Base-by-base conservation (phyloP, 2,329 filamentous ascomycete species). In the Fusarium gaditjirri region DNA sequence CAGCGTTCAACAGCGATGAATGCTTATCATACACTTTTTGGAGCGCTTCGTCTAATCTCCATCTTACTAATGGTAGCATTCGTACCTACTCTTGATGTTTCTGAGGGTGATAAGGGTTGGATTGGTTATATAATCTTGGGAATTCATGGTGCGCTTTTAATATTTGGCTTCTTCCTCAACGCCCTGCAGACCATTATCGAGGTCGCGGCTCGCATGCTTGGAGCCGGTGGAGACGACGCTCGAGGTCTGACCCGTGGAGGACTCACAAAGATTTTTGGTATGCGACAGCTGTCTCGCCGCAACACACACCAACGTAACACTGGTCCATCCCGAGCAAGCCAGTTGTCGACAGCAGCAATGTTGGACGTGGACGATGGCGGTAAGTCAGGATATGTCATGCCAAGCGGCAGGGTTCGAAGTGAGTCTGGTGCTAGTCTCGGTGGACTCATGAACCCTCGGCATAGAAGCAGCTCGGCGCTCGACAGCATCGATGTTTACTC, bases 1-100 rank as follows among this genome's bases (percentile, higher is more conserved):
- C 92, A 95, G 68, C 91, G 91, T 4, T 91, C 95, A 27, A 98
- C 96, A 1, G 98, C 95, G 33, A 99, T 99, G 96, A 98, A 98
- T 79, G 90, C 94, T 14, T 98, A 98, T 75, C 95, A 98, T 77
- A 93, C 92, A 4, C 90, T 94, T 70, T 97, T 98, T 81, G 90
- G 94, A 1, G 84, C 88, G 5, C 85, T 97, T 19, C 91, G 96
- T 38, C 91, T 98, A 36, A 83, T 93, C 52, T 92, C 92, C 1
- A 88, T 94, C 50, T 84, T 95, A 60, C 84, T 95, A 60, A 94
- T 93, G 85, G 89, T 94, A 38, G 86, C 95, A 2, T 99, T 99
- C 80, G 90, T 95, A 17, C 94, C 95, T 3, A 92, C 92, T 2
- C 86, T 99, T 6, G 91, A 90, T 27, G 91, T 98, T 9, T 88